Conservation (phyloP, 441 rosid genomes). For the Syzygium syzygioides region DNA sequence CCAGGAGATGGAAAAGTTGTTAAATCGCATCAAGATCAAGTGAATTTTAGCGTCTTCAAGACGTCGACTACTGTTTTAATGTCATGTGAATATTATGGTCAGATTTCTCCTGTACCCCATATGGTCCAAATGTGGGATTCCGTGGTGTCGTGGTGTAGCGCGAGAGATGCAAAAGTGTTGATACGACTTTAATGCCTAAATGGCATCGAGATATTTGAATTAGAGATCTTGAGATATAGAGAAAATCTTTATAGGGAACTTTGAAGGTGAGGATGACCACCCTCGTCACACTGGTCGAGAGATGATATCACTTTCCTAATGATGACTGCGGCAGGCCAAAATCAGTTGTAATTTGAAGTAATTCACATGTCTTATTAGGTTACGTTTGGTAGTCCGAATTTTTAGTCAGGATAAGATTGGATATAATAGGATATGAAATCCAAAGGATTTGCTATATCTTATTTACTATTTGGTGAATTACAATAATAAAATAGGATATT, state of each 20-base stretch:
- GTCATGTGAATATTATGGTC: not conserved
- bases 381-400: no score
- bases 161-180: not conserved
- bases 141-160: not conserved
- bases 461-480: no score
- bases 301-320: not conserved
- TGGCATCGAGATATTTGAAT: not conserved
- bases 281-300: not conserved
- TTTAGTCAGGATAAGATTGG: no score
- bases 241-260: not conserved
- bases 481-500: no score
- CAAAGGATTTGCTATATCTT: no score
- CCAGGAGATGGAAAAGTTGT: not conserved
- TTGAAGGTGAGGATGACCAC: not conserved
- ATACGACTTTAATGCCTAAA: not conserved
- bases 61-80: accelerated
- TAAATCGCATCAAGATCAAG: not conserved
- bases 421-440: no score
- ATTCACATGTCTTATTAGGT: not conserved
- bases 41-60: not conserved
- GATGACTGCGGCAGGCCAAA: accelerated
- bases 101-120: not conserved
- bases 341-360: not conserved
- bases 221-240: not conserved
- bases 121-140: not conserved